phyloP scores from a whole-genome alignment of 768 basidiomycete genomes.

The Lactarius akahatsu region DNA sequence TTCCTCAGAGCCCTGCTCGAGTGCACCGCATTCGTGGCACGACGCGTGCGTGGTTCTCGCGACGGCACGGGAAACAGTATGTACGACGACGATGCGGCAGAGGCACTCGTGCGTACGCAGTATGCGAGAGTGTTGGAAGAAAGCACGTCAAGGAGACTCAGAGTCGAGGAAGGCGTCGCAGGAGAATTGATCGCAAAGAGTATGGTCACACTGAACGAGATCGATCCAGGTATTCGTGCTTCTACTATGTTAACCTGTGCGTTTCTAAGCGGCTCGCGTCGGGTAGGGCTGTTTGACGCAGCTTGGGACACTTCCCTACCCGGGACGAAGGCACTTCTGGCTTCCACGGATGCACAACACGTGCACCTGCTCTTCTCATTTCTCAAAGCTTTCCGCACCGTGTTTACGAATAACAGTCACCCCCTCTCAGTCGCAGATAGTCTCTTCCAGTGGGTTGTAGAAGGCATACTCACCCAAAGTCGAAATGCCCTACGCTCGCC shows the following conservation, averaged over 20 bases:
- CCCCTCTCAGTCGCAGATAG: conserved; percentile 33
- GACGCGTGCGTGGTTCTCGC: conserved; percentile 39
- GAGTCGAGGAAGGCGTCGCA: conserved; percentile 46
- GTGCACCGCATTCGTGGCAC: conserved; percentile 59
- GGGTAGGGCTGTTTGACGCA: conserved; percentile 46
- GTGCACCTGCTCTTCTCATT: conserved; percentile 45
- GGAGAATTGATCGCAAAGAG: conserved; percentile 47
- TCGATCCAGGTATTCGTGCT: conserved; percentile 34
- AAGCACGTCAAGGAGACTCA: conserved; percentile 44
- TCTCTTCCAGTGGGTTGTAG: conserved; percentile 40
- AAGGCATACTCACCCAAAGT: conserved; percentile 37
- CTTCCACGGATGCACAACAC: conserved; percentile 20
- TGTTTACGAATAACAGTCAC: conserved; percentile 38
- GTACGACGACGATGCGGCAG: conserved; percentile 17
- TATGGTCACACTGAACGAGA: conserved; percentile 34
- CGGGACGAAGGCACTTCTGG: conserved; percentile 32
- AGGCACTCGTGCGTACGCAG: conserved; percentile 45
- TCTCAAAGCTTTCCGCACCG: conserved; percentile 46
- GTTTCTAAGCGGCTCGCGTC: not conserved
- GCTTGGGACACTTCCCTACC: conserved; percentile 48
- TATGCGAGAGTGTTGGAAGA: conserved; percentile 51
- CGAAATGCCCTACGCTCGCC: conserved; percentile 32
- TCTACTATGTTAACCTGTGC: not conserved
- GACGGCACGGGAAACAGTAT: conserved; percentile 20
- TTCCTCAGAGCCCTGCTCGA: conserved; percentile 72